Evolutionary conservation across 768 basidiomycete species (phyloP).

Genomic region (Symmetrospora coprosmae): DNA sequence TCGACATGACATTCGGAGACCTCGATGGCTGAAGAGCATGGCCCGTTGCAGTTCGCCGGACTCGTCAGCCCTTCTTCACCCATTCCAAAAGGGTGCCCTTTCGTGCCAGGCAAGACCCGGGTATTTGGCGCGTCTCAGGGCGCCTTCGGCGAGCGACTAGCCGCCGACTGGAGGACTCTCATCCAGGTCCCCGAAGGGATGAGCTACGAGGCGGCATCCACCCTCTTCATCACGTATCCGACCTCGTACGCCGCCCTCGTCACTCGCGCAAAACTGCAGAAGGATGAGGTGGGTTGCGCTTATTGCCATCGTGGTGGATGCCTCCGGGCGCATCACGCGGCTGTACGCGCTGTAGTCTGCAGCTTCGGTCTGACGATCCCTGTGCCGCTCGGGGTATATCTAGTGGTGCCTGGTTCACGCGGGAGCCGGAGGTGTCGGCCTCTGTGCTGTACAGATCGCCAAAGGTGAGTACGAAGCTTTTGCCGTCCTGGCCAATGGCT

Average conservation of each 20-base stretch:
- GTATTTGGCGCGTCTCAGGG: constrained; percentile 77
- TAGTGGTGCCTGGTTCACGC: constrained; percentile 90
- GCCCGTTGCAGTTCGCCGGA: constrained; percentile 57
- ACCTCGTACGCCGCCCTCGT: constrained; percentile 87
- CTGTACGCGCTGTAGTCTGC: no score
- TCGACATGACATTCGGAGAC: background rate
- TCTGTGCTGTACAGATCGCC: constrained; percentile 77
- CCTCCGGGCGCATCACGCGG: background rate
- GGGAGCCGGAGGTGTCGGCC: constrained; percentile 88
- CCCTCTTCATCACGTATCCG: constrained; percentile 69
- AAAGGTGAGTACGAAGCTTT: constrained; percentile 43
- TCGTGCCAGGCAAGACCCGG: constrained; percentile 59
- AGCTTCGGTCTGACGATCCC: background rate
- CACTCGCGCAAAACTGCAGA: constrained; percentile 62
- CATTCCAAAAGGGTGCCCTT: constrained; percentile 63
- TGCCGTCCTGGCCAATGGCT: background rate
- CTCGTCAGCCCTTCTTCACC: constrained; percentile 54
- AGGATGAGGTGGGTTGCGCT: constrained; percentile 43
- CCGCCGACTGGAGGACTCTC: constrained; percentile 44
- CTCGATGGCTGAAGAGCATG: background rate
- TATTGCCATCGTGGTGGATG: background rate
- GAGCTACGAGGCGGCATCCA: constrained; percentile 73
- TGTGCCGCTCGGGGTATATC: constrained; percentile 40
- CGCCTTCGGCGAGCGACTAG: constrained; percentile 59
- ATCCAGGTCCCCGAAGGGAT: constrained; percentile 59